A percentile compares a stretch with the other conserved stretches of the same genome.
Conservation (phyloP, 2,329 filamentous ascomycete genomes). For the Bipolaris sorokiniana region DNA sequence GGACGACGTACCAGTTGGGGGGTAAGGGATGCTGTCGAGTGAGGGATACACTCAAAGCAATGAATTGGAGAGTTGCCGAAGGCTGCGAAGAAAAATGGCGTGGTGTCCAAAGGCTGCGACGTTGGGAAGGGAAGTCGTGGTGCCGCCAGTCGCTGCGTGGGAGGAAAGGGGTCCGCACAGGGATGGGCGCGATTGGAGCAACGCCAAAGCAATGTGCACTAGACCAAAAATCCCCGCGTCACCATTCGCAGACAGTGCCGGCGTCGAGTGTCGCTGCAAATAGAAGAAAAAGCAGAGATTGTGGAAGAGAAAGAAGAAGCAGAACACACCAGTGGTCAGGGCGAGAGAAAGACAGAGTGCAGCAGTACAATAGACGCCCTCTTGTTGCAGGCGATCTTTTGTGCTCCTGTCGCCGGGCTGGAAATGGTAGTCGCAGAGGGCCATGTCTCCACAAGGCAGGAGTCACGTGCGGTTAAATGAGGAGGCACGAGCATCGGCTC, state of each 20-base stretch:
- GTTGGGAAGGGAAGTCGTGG: constrained; percentile 45
- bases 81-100: constrained; percentile 36
- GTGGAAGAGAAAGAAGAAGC: background rate
- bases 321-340: background rate
- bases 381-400: constrained; percentile 18
- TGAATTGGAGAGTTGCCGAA: constrained; percentile 30
- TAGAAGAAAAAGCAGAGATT: constrained; percentile 4
- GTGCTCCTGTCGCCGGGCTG: constrained; percentile 21
- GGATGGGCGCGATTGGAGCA: constrained; percentile 42
- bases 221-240: constrained; percentile 42
- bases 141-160: constrained; percentile 36
- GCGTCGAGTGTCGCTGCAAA: constrained; percentile 10
- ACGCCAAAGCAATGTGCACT: constrained; percentile 43
- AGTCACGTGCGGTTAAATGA: constrained; percentile 38
- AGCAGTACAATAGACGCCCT: constrained; percentile 34
- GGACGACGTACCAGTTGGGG: constrained; percentile 46
- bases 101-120: constrained; percentile 39
- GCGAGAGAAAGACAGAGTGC: background rate
- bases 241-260: constrained; percentile 16
- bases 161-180: constrained; percentile 49
- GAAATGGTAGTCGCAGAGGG: constrained; percentile 32
- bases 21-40: constrained; percentile 44
- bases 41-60: constrained; percentile 45
- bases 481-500: constrained; percentile 16
- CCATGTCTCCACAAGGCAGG: constrained; percentile 27